Base-by-base conservation (phyloP, 1,284 basidiomycete genomes). In the Naganishia sp. region DNA sequence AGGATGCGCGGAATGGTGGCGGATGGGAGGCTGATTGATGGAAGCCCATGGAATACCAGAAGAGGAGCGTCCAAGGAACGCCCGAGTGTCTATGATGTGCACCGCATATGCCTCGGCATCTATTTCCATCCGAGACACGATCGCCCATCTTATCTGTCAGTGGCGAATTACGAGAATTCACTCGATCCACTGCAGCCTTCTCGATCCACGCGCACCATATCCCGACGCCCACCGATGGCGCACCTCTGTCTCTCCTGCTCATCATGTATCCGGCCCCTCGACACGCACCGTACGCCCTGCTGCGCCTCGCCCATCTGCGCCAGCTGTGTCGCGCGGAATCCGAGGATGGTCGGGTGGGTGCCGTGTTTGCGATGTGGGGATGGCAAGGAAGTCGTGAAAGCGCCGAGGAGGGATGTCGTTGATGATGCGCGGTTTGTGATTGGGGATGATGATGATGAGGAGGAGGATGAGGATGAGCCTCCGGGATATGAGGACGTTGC, bases 291-390 rank as follows among this genome's bases (percentile, higher is more conserved):
- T 31, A 74, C 76, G 0, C 70, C 75, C 1, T 79, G 77, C 69
- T 79, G 77, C 70, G 23, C 31, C 13, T 56, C 64, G 6, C 75
- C 74, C 16, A 77, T 79, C 66, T 79, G 77, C 68, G 55, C 43
- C 43, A 3, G 45, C 56, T 79, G 77, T 64, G 48, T 77, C 1
- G 50, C 53, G 6, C 59, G 66, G 1, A 78, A 78, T 57, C 77
- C 77, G 7, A 64, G 77, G 50, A 67, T 79, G 52, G 73, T 63
- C 53, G 70, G 70, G n/a, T 79, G 75, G 46, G 59, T 70, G 36
- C 77, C 77, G 0, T 79, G 77, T 71, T 65, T 79, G 3, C 66
- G 71, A 48, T 79, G 77, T 63, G 77, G 76, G 3, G 74, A 75
- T 64, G 71, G 66, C 5, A 53, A 63, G 13, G 36, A 36, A 3